Evolutionary conservation across 176 grass and related monocot species (phyloP), one percentile per base, ranked within the genome.

Genomic region (Aegilops bicornis): DNA sequence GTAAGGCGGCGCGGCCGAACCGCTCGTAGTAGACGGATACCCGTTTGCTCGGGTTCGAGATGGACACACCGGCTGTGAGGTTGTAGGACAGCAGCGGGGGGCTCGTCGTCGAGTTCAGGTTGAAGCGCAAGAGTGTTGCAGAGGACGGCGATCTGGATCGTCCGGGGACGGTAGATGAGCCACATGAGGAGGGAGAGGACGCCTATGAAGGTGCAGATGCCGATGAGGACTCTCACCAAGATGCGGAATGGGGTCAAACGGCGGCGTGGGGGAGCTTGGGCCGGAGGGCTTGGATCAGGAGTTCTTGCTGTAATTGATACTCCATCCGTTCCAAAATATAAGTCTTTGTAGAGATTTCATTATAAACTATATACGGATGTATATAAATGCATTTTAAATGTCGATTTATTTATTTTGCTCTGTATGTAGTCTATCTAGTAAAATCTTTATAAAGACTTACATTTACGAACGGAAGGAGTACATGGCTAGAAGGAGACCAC

Each of bases 21-120:
- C 7, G 75, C 70, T 95, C 89, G 70, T 98, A 95, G 85, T 95
- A 95, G 84, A 95, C 10, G 79, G 87, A 86, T 71, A 90, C 52
- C 65, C 45, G 70, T 10, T 25, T 31, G 86, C 87, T 95, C 11
- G 89, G 85, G 91, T 93, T 98, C 36, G 77, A 79, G 68, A 91
- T 69, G 83, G 4, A 14, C 2, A 98, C 3, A 23, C 76, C 13
- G 33, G 79, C 64, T 12, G 79, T 88, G 80, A 95, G 87, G 70
- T 88, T 93, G 76, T 76, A 73, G 32, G 73, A 61, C 10, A 95
- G 79, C 64, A 24, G 22, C 20, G 86, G 50, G 10, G 64, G 23
- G 32, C 10, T 29, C 39, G 68, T 20, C 37, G 73, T 78, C 43
- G 85, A 24, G 77, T 84, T 80, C 69, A 87, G 40, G 73, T 47